Evolutionary conservation across 345 rosid genomes (phyloP).

Genomic region (Euphorbia tirucalli): DNA sequence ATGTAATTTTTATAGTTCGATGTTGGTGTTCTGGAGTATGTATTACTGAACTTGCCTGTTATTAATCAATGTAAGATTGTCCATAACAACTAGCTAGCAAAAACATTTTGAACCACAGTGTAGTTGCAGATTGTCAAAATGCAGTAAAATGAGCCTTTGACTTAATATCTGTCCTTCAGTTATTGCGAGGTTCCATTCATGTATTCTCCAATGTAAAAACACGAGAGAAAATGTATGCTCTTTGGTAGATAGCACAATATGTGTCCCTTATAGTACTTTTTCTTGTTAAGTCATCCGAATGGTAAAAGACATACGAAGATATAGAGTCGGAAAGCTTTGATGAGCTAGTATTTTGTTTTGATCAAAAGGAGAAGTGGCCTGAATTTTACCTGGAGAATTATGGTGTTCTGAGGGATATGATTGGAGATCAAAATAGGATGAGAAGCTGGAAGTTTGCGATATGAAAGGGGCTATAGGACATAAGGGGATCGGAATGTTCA

Average conservation of each 20-base stretch:
- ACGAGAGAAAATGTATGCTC: neutral
- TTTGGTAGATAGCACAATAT: neutral
- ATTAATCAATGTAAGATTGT: too few species aligned
- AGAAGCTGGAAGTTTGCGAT: neutral
- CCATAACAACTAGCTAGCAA: too few species aligned
- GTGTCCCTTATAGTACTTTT: neutral
- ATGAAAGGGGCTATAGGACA: too few species aligned
- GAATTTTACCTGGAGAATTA: neutral
- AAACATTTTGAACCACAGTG: too few species aligned
- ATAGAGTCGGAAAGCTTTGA: neutral
- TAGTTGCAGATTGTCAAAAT: neutral
- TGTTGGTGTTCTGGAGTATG: too few species aligned
- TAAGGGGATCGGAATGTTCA: too few species aligned
- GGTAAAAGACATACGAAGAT: neutral
- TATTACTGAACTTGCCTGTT: too few species aligned
- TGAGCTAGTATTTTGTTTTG: neutral
- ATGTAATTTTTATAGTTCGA: too few species aligned
- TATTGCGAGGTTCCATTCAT: too few species aligned
- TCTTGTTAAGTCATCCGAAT: neutral
- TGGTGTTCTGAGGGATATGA: too few species aligned
- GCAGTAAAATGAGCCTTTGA: too few species aligned
- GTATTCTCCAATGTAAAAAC: neutral
- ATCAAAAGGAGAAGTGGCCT: neutral
- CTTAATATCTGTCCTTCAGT: too few species aligned
- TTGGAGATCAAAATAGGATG: neutral